phyloP scores from a whole-genome alignment of 768 basidiomycete genomes.

The Russula sp. region DNA sequence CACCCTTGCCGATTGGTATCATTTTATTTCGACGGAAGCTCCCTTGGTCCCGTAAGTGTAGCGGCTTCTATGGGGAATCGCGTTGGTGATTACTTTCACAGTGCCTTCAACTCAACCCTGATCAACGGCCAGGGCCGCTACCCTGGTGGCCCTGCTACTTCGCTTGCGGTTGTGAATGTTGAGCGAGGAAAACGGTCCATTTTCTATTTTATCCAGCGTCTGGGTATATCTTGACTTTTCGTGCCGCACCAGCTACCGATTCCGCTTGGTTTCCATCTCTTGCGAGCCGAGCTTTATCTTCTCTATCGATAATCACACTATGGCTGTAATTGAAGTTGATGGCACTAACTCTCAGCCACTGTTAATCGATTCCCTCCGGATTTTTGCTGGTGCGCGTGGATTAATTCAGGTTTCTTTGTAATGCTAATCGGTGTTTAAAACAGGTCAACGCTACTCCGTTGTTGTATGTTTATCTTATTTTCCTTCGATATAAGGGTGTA shows the following conservation, averaged over 20 bases:
- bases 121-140: slow-evolving; percentile 30
- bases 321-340: slow-evolving; percentile 31
- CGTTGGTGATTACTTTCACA: neutral
- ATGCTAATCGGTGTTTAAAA: neutral
- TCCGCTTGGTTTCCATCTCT: slow-evolving; percentile 20
- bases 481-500: neutral
- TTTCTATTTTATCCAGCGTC: too few relatives aligned
- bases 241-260: slow-evolving; percentile 8
- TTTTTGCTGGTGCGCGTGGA: slow-evolving; percentile 14
- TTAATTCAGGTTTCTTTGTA: neutral
- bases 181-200: slow-evolving; percentile 13
- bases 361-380: slow-evolving; percentile 15
- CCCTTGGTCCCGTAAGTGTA: neutral
- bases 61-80: too few relatives aligned
- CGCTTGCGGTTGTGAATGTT: slow-evolving; percentile 26
- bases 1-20: slow-evolving; percentile 34
- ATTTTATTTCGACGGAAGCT: neutral
- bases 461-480: neutral
- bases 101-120: slow-evolving; percentile 26
- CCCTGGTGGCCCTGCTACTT: slow-evolving; percentile 12
- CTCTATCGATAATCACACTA: slow-evolving; percentile 25
- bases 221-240: neutral
- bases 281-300: slow-evolving; percentile 19
- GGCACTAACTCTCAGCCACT: slow-evolving; percentile 22
- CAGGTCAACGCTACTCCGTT: neutral